phyloP scores from a whole-genome alignment of 2,329 filamentous ascomycete species.

The Colletotrichum musae region DNA sequence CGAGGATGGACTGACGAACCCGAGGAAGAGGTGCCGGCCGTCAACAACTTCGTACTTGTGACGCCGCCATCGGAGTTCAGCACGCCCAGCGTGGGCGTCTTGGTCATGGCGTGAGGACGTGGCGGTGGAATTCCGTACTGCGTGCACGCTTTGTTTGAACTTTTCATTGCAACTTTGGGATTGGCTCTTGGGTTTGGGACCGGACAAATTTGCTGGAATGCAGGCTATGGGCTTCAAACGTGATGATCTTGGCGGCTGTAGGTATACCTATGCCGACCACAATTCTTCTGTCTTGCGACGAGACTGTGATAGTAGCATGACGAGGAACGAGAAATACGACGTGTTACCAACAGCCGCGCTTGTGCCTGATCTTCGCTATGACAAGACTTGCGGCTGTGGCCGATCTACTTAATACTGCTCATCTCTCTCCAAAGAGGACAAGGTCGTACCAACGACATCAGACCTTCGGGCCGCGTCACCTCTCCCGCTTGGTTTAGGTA shows the following conservation, averaged over 20 bases:
- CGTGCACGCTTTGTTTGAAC: neutral
- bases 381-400: neutral
- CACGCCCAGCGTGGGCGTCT: conserved; percentile 31
- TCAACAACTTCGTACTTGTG: conserved; percentile 27
- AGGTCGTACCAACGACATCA: too few relatives aligned
- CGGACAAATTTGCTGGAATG: conserved; percentile 13
- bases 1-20: conserved; percentile 74
- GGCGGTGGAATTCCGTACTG: conserved; percentile 1
- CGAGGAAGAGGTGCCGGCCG: conserved; percentile 52
- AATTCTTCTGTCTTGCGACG: conserved; percentile 23
- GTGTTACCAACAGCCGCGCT: neutral
- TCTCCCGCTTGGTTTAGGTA: neutral
- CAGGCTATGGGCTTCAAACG: neutral
- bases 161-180: conserved; percentile 20
- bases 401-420: too few relatives aligned
- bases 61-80: conserved; percentile 27
- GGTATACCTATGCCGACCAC: neutral
- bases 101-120: conserved; percentile 36
- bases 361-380: neutral
- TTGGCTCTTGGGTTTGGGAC: conserved; percentile 7
- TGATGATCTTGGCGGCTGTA: neutral
- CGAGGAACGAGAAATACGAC: conserved; percentile 30
- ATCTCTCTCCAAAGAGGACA: too few relatives aligned
- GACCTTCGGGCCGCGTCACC: neutral
- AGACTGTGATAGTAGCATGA: conserved; percentile 38